Evolutionary conservation across 1,284 basidiomycete genomes (phyloP).

Genomic region (Xerocomus amazonicus): DNA sequence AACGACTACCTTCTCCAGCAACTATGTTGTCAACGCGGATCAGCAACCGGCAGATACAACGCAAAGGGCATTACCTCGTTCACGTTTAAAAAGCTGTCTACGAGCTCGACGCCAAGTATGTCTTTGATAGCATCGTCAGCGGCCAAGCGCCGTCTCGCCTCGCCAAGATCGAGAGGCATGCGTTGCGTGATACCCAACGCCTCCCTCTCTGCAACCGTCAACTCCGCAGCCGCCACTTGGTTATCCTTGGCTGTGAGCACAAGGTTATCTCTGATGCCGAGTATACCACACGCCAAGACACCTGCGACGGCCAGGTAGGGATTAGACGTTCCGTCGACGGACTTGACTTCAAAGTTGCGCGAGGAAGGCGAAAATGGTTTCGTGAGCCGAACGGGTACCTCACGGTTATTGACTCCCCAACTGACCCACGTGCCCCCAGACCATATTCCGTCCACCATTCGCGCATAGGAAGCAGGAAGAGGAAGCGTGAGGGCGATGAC

Average conservation of each 20-base stretch:
- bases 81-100: conserved; percentile 19
- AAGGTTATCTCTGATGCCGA: conserved; percentile 29
- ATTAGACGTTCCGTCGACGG: conserved; percentile 55
- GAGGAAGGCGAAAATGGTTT: conserved; percentile 34
- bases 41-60: not conserved
- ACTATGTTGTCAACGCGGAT: conserved; percentile 5
- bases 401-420: conserved; percentile 70
- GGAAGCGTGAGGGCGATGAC: conserved; percentile 58
- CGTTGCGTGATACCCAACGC: conserved; percentile 20
- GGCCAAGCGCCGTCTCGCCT: conserved; percentile 19
- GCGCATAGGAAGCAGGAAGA: conserved; percentile 55
- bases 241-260: conserved; percentile 15
- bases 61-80: conserved; percentile 16
- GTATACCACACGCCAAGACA: conserved; percentile 36
- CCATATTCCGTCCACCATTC: conserved; percentile 64
- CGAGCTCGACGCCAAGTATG: conserved; percentile 19
- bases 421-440: conserved; percentile 65
- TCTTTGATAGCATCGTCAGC: conserved; percentile 17
- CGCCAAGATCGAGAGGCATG: conserved; percentile 22
- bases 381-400: conserved; percentile 58
- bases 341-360: conserved; percentile 58
- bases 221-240: conserved; percentile 8
- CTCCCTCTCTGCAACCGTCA: conserved; percentile 20
- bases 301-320: conserved; percentile 41
- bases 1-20: conserved; percentile 16